Base-by-base conservation (phyloP, 139 green algal genomes). In the Ulvella scutata region DNA sequence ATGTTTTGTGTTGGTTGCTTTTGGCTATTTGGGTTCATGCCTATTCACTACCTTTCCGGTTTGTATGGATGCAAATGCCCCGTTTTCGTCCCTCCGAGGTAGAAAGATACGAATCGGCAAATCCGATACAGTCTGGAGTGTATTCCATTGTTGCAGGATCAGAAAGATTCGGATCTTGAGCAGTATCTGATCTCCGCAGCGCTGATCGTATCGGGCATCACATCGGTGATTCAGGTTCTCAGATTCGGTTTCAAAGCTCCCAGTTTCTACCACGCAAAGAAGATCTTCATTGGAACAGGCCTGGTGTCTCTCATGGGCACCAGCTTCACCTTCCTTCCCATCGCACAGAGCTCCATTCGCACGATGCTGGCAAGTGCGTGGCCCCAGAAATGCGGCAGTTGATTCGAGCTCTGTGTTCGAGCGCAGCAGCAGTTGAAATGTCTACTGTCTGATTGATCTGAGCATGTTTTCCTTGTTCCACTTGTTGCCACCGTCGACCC, bases 251-350 rank as follows among this genome's bases (percentile, higher is more conserved):
- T 85, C 37, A 38, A 17, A 3, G 29, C 28, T 7, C 72, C 43
- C 0, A 73, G 23, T 1, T 84, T 77, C 37, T 76, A 83, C 29
- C 51, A 67, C 51, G 51, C 51, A 13, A 26, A 67, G 13, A n/a
- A 26, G n/a, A 67, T 67, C 51, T 67, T 67, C 51, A n/a, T 80
- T 0, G 87, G 86, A 4, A 77, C 84, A 1, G 86, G 87, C 26
- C 17, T 90, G 26, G 79, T 95, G 26, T 89, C 83, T 0, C 89
- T 94, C 4, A 85, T 89, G 75, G 86, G 86, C 33, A 86, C 84
- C 40, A 85, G 75, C 40, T 92, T 93, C 81, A 88, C 87, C 2
- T 86, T 85, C 36, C 61, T 93, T 37, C 84, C 85, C 62, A 84
- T 91, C 29, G 79, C 61, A 38, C 77, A 80, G 36, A 29, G 38